Percentiles rank a stretch among this genome's conserved stretches.
Evolutionary conservation across 192 early-diverging fungal species (phyloP).

Genomic region (Piromyces finnis): DNA sequence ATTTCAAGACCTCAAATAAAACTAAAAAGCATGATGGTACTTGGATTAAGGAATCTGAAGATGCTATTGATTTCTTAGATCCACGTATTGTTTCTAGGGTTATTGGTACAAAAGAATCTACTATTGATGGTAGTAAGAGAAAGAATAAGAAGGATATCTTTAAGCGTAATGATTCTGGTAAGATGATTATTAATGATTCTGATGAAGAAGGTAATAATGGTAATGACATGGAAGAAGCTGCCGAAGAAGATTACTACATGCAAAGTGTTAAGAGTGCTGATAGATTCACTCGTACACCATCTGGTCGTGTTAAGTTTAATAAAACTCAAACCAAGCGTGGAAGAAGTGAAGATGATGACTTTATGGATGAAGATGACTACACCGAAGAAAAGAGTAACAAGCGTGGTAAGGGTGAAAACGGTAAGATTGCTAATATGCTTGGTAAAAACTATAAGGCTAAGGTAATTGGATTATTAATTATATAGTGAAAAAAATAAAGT

Average conservation of each 20-base stretch:
- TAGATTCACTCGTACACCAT: conserved; percentile 65
- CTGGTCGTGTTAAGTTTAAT: conserved; percentile 79
- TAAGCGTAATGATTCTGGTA: conserved; percentile 53
- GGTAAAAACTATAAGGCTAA: conserved; percentile 4
- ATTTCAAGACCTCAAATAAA: conserved; percentile 38
- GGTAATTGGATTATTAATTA: too few relatives aligned
- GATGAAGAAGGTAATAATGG: conserved; percentile 17
- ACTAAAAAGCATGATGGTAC: conserved; percentile 40
- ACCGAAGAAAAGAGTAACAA: not conserved
- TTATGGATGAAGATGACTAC: conserved; percentile 15
- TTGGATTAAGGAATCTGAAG: conserved; percentile 20
- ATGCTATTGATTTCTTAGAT: conserved; percentile 76
- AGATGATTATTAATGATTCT: conserved; percentile 61
- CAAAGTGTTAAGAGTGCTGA: conserved; percentile 60
- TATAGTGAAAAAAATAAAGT: conserved; percentile 2
- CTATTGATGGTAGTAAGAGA: conserved; percentile 2
- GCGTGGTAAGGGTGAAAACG: conserved; percentile 6
- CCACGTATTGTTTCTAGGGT: conserved; percentile 45
- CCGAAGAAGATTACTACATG: conserved; percentile 61
- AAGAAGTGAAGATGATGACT: conserved; percentile 39
- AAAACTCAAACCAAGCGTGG: conserved; percentile 27
- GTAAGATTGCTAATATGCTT: conserved; percentile 6
- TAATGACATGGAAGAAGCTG: conserved; percentile 14
- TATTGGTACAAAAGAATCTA: conserved; percentile 4
- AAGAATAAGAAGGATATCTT: conserved; percentile 21